These are phyloP conservation scores for Diaporthe australafricana DNA, from an alignment of 2,329 filamentous ascomycete species.

Conservation along the genomic window DNA sequence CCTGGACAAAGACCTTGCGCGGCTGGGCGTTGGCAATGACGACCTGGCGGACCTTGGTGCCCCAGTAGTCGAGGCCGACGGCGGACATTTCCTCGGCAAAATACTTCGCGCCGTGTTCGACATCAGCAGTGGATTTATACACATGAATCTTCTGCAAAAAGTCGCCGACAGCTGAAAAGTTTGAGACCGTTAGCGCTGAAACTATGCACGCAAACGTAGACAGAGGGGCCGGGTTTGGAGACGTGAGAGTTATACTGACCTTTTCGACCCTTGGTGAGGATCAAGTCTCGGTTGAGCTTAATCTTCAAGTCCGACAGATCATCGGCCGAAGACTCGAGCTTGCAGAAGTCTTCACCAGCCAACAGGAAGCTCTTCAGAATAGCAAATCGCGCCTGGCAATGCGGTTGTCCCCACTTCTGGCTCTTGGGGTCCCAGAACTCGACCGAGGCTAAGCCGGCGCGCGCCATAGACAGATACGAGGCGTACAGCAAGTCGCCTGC, in stretches of 20 bases:
- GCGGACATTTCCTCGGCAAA: constrained; percentile 83
- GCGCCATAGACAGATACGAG: constrained; percentile 92
- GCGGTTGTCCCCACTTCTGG: constrained; percentile 91
- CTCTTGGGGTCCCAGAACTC: constrained; percentile 96
- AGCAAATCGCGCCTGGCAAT: constrained; percentile 91
- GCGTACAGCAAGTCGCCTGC: constrained; percentile 90
- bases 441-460: constrained; percentile 87
- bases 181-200: constrained; percentile 15
- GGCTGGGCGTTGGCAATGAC: constrained; percentile 83
- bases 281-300: constrained; percentile 85
- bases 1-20: constrained; percentile 93
- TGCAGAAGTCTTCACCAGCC: constrained; percentile 88
- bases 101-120: constrained; percentile 79
- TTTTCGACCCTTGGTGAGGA: constrained; percentile 82
- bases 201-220: neutral
- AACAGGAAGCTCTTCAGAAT: constrained; percentile 88
- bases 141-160: constrained; percentile 93
- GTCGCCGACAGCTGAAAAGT: constrained; percentile 74
- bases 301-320: constrained; percentile 86
- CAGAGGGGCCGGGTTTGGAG: too few species aligned
- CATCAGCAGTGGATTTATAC: constrained; percentile 91
- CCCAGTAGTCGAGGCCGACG: constrained; percentile 87
- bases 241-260: constrained; percentile 51
- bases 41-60: constrained; percentile 79
- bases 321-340: constrained; percentile 78